A percentile compares a stretch with the other conserved stretches of the same genome.
phyloP scores from a whole-genome alignment of 768 basidiomycete species.

The Agaricus blazei region DNA sequence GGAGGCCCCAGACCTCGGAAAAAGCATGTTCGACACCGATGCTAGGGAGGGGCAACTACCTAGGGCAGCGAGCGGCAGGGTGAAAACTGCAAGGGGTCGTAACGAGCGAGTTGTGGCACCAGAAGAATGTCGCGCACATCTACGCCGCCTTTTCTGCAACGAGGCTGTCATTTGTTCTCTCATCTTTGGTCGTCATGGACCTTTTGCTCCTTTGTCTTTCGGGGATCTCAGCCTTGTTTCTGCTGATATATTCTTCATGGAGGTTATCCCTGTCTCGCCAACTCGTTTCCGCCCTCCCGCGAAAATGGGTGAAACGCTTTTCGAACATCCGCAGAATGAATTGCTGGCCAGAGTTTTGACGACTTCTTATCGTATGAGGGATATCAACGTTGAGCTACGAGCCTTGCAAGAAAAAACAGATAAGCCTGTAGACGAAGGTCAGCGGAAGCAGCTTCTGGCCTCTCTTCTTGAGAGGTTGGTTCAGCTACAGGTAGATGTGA shows the following conservation, averaged over 20 bases:
- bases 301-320: constrained; percentile 85
- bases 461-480: constrained; percentile 75
- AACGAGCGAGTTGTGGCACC: constrained; percentile 89
- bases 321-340: constrained; percentile 96
- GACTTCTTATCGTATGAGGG: constrained; percentile 76
- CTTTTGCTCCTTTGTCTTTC: constrained; percentile 58
- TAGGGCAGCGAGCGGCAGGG: constrained; percentile 68
- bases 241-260: constrained; percentile 97
- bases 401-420: constrained; percentile 57
- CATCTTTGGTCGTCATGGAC: constrained; percentile 90
- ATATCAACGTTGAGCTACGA: constrained; percentile 63
- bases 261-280: constrained; percentile 86
- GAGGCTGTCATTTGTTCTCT: constrained; percentile 80
- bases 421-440: constrained; percentile 38
- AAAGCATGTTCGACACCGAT: constrained; percentile 10
- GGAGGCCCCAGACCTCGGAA: constrained; percentile 16
- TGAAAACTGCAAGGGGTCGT: constrained; percentile 73
- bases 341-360: constrained; percentile 75
- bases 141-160: constrained; percentile 82
- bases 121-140: constrained; percentile 91
- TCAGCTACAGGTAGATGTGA: constrained; percentile 91
- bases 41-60: constrained; percentile 35
- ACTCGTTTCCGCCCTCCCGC: constrained; percentile 95
- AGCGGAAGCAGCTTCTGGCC: constrained; percentile 54
- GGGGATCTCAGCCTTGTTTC: constrained; percentile 64